Conservation (phyloP, 208 protist species). For the Trypanosoma cruzi region DNA sequence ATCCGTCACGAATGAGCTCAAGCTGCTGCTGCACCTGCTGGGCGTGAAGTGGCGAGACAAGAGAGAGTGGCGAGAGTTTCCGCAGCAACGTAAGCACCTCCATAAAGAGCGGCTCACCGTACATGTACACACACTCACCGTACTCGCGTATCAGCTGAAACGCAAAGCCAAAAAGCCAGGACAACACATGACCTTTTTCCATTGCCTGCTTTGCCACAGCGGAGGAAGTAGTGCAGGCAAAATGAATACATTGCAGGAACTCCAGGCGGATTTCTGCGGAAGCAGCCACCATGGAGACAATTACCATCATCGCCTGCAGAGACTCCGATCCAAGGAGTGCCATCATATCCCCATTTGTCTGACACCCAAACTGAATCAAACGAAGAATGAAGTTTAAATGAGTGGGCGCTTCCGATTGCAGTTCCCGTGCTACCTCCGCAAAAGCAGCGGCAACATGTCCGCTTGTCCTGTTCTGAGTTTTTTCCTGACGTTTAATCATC, state of each 20-base stretch:
- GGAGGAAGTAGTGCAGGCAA: constrained; percentile 52
- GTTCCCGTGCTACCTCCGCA: constrained; percentile 43
- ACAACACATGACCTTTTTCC: constrained; percentile 46
- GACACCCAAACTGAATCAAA: constrained; percentile 57
- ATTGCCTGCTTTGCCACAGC: constrained; percentile 49
- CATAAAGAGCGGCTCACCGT: constrained; percentile 65
- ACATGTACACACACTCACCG: constrained; percentile 41
- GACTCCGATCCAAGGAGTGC: constrained; percentile 62
- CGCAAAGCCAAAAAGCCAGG: constrained; percentile 66
- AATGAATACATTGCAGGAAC: constrained; percentile 42
- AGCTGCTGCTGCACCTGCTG: constrained; percentile 27
- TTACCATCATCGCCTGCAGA: constrained; percentile 57
- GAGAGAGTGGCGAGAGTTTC: constrained; percentile 20
- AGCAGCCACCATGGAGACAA: constrained; percentile 62
- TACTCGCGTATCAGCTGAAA: constrained; percentile 69
- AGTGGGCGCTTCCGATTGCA: constrained; percentile 50
- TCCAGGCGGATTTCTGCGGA: constrained; percentile 50
- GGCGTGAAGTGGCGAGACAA: constrained; percentile 5
- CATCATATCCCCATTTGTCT: constrained; percentile 67
- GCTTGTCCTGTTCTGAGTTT: constrained; percentile 9
- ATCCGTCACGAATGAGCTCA: constrained; percentile 14
- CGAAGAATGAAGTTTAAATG: constrained; percentile 72
- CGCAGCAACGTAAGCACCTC: constrained; percentile 34
- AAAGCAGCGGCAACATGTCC: constrained; percentile 53
- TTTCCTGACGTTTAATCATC: constrained; percentile 80